phyloP scores from a whole-genome alignment of 1,284 basidiomycete genomes.

The Dichomitus squalens region DNA sequence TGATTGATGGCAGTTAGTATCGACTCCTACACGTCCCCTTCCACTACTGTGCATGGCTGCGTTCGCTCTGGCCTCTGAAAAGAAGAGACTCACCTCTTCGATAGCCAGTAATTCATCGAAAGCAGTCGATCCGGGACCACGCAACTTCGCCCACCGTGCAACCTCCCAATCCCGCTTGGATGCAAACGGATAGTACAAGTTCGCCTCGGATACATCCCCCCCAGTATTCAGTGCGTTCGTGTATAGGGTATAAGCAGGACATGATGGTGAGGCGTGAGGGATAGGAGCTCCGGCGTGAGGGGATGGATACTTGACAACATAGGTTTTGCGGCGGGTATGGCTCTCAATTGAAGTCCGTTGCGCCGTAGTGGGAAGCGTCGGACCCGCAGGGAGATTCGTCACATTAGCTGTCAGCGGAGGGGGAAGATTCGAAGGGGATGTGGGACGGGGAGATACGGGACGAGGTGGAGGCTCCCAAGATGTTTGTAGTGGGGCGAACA shows the following conservation, averaged over 20 bases:
- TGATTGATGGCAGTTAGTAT: too few relatives aligned
- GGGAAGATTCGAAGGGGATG: too few relatives aligned
- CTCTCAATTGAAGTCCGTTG: not conserved
- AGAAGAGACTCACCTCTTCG: conserved; percentile 16
- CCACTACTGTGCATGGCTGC: too few relatives aligned
- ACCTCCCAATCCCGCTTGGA: conserved; percentile 24
- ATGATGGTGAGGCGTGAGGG: not conserved
- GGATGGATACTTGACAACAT: not conserved
- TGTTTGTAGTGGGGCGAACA: not conserved
- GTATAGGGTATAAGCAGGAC: not conserved
- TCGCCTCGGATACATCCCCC: not conserved
- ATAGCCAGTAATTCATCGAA: conserved; percentile 23
- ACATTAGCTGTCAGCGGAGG: too few relatives aligned
- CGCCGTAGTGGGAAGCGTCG: not conserved
- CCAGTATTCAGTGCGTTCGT: not conserved
- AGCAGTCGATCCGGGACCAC: conserved; percentile 21
- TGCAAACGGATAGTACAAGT: conserved; percentile 13
- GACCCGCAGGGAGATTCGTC: not conserved
- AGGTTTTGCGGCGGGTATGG: not conserved
- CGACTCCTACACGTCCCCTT: too few relatives aligned
- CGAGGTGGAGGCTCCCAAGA: not conserved
- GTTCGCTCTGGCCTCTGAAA: too few relatives aligned
- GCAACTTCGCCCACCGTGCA: conserved; percentile 25
- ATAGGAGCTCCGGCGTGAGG: not conserved
- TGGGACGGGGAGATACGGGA: too few relatives aligned